Base-by-base conservation (phyloP, 1,284 basidiomycete species). In the Trichosporon ovoides region DNA sequence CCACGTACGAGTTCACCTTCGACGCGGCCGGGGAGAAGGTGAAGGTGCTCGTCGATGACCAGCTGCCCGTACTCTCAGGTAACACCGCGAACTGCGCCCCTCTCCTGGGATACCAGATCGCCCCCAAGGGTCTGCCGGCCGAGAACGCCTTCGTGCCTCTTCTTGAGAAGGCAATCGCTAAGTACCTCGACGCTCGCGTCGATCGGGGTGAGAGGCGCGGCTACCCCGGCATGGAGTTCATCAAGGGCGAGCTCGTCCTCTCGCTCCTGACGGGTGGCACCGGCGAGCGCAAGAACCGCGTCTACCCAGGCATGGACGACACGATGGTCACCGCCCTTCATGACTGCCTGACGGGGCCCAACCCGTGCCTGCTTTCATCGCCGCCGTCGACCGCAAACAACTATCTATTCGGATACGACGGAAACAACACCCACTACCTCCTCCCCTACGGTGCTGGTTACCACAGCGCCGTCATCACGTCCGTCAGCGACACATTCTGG, bases 111-210 rank as follows among this genome's bases (percentile, higher is more conserved):
- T 60, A 38, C 46, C 43, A 52, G 43, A 52, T 55, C 6, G 53
- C 53, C 4, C 28, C 28, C 28, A 31, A 31, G 28, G 28, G 28
- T 2, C 13, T 19, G 20, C 55, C 52, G 12, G 51, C 52, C 7
- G 36, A 52, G n/a, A 37, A 51, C 13, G 54, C 52, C 31, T 61
- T 38, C 24, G 40, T 57, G 12, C 48, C 56, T n/a, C 49, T 61
- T 10, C 38, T 57, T 14, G 59, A 61, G 51, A 61, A 61, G 59
- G 59, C 59, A 7, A 38, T 57, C 13, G 56, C 59, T 11, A 61
- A 61, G 43, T 55, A 51, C 20, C 37, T 53, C 20, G 56, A 57
- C 51, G 50, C 48, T 14, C 37, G 22, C 38, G 22, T 38, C 37
- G 37, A n/a, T 11, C 24, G 2, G 35, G 38, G 22, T 40, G 19